Evolutionary conservation across 345 rosid genomes (phyloP).

Genomic region (Hibiscus mutabilis): DNA sequence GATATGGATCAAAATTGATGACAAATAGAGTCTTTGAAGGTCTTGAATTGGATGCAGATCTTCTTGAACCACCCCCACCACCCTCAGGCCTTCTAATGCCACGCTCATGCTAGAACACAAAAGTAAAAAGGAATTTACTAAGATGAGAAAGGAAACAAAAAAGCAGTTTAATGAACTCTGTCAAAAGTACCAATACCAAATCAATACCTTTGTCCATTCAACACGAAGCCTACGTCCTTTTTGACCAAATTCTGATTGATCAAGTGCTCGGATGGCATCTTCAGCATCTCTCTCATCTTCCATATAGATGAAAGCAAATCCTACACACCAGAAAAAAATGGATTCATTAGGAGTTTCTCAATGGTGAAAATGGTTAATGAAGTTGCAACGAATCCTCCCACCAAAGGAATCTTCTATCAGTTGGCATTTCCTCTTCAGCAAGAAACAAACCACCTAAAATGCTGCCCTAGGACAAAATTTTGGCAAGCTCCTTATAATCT

Average conservation of each 20-base stretch:
- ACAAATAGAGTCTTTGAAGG: constrained; percentile 95
- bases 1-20: constrained; percentile 81
- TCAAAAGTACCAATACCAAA: not conserved
- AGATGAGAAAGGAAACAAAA: not conserved
- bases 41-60: constrained; percentile 51
- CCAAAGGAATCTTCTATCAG: constrained; percentile 31
- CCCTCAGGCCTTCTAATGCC: constrained; percentile 52
- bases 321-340: constrained; percentile 24
- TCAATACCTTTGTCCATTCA: constrained; percentile 90
- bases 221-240: constrained; percentile 95
- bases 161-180: not conserved
- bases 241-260: constrained; percentile 70
- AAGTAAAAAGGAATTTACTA: not conserved
- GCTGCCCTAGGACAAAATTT: constrained; percentile 31
- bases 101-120: constrained; percentile 61
- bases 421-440: constrained; percentile 21
- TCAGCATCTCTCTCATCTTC: constrained; percentile 97
- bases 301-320: constrained; percentile 93
- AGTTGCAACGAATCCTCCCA: constrained; percentile 25
- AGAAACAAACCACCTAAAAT: constrained; percentile 22
- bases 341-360: not conserved
- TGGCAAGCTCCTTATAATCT: constrained; percentile 46
- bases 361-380: constrained; percentile 1
- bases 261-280: constrained; percentile 94
- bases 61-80: constrained; percentile 48